A percentile compares a stretch with the other conserved stretches of the same genome.
phyloP scores from a whole-genome alignment of 1,139 yeast genomes.

The Tardiomyces blankii region DNA sequence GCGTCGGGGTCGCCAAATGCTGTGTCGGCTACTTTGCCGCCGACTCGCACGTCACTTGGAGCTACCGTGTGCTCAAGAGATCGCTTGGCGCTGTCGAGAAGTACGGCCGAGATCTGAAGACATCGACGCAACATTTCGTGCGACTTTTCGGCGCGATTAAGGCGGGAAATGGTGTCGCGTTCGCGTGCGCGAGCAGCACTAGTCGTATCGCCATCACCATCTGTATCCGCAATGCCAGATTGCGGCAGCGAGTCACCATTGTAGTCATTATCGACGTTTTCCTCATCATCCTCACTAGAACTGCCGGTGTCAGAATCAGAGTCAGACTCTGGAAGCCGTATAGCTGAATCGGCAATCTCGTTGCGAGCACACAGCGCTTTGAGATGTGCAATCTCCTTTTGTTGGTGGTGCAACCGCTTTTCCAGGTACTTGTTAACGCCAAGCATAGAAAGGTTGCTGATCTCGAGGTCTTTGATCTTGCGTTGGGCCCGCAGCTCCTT shows the following conservation, averaged over 20 bases:
- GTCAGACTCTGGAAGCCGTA: neutral
- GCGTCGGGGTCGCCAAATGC: neutral
- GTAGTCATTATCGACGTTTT: no score
- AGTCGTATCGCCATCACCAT: neutral
- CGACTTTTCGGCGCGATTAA: constrained; percentile 14
- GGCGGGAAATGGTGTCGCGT: constrained; percentile 15
- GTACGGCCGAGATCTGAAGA: constrained; percentile 11
- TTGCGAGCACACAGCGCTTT: neutral
- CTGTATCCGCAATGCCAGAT: neutral
- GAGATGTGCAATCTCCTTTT: constrained; percentile 11
- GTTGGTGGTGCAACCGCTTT: constrained; percentile 13
- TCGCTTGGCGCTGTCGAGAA: constrained; percentile 13
- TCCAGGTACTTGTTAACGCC: constrained; percentile 20
- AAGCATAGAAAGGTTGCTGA: constrained; percentile 19
- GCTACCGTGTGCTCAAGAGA: constrained; percentile 13
- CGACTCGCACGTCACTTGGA: constrained; percentile 11
- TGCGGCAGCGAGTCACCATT: no score
- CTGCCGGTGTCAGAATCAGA: neutral
- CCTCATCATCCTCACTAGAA: no score
- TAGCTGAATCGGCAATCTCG: neutral
- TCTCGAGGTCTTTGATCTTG: constrained; percentile 20
- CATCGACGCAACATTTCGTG: constrained; percentile 13
- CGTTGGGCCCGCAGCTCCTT: constrained; percentile 7
- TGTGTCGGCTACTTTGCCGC: constrained; percentile 5
- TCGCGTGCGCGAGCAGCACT: constrained; percentile 2